A percentile compares a stretch with the other conserved stretches of the same genome.
Evolutionary conservation across 2,329 filamentous ascomycete species (phyloP).

Genomic region (Anisogramma anomala): DNA sequence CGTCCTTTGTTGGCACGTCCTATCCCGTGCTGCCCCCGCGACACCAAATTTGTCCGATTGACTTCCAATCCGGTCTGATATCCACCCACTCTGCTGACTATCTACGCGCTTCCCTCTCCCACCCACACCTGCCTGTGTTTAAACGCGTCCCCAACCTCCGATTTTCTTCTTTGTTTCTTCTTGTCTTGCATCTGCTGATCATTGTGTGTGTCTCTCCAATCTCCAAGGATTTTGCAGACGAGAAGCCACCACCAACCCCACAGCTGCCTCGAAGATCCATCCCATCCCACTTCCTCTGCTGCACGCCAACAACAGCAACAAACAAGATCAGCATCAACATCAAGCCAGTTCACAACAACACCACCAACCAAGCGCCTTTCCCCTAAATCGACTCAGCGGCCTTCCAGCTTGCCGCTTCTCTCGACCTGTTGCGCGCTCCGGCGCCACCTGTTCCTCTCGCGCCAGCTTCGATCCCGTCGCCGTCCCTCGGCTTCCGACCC

Average conservation of each 20-base stretch:
- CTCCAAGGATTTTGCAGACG: no score
- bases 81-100: no score
- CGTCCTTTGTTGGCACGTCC: no score
- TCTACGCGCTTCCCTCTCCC: no score
- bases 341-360: not conserved
- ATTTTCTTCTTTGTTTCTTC: no score
- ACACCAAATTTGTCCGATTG: no score
- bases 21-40: no score
- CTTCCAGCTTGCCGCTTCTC: not conserved
- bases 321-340: not conserved
- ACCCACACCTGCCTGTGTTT: no score
- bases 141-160: no score
- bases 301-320: not conserved
- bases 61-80: no score
- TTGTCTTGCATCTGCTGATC: no score
- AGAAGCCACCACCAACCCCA: not conserved
- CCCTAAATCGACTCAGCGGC: not conserved
- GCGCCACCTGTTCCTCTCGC: constrained; percentile 4
- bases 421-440: constrained; percentile 13
- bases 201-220: no score
- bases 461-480: not conserved
- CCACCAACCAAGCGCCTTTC: not conserved
- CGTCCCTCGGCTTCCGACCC: constrained; percentile 9
- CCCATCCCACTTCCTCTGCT: not conserved
- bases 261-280: not conserved